Evolutionary conservation across 352 stramenopile species (phyloP).

Genomic region (Phytophthora uliginosa): DNA sequence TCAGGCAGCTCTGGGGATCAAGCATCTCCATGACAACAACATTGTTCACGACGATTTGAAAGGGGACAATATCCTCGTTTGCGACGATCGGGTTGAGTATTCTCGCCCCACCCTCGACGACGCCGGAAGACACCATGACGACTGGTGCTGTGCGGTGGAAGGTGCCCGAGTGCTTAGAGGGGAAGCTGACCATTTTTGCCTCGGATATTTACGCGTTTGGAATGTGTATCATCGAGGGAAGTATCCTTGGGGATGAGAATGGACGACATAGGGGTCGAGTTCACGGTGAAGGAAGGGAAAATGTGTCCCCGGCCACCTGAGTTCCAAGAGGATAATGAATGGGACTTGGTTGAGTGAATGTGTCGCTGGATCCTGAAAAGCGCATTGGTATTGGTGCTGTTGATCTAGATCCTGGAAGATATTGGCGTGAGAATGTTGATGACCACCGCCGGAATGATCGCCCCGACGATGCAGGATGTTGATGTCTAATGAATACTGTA

Average conservation of each 20-base stretch:
- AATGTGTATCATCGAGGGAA: slow-evolving; percentile 8
- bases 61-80: slow-evolving; percentile 15
- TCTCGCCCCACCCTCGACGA: neutral
- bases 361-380: neutral
- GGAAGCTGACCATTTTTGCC: neutral
- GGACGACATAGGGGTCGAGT: neutral
- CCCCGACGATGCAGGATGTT: neutral
- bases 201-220: slow-evolving; percentile 11
- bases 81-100: slow-evolving; percentile 9
- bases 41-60: slow-evolving; percentile 12
- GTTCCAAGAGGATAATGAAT: neutral
- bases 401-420: neutral
- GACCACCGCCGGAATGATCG: neutral
- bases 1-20: neutral
- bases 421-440: neutral
- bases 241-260: neutral
- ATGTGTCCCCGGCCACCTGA: neutral
- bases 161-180: slow-evolving; percentile 2
- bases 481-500: too few species aligned
- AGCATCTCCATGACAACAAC: slow-evolving; percentile 5
- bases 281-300: neutral
- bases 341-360: neutral
- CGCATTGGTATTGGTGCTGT: neutral
- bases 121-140: neutral
- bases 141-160: slow-evolving; percentile 3